phyloP scores from a whole-genome alignment of 2,329 filamentous ascomycete genomes.

The Lasiodiplodia citricola region DNA sequence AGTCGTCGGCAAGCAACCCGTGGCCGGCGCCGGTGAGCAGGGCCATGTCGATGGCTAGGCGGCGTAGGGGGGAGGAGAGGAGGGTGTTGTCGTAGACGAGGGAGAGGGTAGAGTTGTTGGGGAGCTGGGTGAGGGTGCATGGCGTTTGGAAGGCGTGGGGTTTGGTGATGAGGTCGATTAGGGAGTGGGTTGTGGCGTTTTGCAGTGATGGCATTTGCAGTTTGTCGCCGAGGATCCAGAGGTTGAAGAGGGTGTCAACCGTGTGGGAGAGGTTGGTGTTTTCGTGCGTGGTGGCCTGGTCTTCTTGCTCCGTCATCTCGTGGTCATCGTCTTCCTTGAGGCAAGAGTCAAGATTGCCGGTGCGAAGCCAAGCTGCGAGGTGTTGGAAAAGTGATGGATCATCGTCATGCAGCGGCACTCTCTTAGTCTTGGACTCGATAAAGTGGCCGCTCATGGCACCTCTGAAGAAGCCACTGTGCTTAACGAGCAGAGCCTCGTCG shows the following conservation, averaged over 20 bases:
- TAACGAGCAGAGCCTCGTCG: neutral
- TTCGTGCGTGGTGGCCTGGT: neutral
- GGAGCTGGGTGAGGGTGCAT: neutral
- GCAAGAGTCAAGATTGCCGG: too few relatives aligned
- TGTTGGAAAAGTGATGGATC: neutral
- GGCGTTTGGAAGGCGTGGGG: neutral
- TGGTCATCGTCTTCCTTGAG: neutral
- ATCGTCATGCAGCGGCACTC: neutral
- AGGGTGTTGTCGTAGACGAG: neutral
- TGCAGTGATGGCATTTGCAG: neutral
- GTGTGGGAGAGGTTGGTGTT: neutral
- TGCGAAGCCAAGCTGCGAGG: neutral
- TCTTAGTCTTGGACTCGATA: neutral
- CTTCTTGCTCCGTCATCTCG: neutral
- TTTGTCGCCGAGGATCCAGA: constrained; percentile 2
- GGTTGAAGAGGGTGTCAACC: neutral
- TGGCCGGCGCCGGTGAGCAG: neutral
- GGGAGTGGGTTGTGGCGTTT: neutral
- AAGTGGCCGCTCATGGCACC: neutral
- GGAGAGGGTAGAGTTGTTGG: neutral
- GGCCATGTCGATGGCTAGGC: neutral
- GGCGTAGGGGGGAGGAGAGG: neutral
- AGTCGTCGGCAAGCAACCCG: neutral
- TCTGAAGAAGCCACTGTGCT: neutral
- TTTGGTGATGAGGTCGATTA: neutral